Percentiles rank a stretch among this genome's conserved stretches.
Conservation (phyloP, 179 eudicot species). For the Silene noctiflora region DNA sequence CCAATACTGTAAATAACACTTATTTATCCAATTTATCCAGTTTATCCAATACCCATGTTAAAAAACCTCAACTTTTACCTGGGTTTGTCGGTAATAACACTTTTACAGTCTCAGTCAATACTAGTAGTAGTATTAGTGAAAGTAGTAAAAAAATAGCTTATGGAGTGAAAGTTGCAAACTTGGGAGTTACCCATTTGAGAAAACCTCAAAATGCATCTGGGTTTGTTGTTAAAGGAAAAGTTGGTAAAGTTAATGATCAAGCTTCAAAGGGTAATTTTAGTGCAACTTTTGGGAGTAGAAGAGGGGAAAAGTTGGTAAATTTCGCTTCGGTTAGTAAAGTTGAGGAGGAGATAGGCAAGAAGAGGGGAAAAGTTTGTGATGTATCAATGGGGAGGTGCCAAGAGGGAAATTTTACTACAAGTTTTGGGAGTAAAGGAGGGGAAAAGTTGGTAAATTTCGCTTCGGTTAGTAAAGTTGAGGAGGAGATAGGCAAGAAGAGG, state of each 20-base stretch:
- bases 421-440: conserved; percentile 9
- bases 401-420: conserved; percentile 18
- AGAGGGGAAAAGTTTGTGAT: conserved; percentile 45
- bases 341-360: conserved; percentile 26
- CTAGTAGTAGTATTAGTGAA: too few relatives aligned
- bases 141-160: conserved; percentile 6
- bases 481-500: conserved; percentile 24
- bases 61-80: conserved; percentile 27
- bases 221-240: conserved; percentile 20
- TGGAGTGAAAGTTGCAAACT: conserved; percentile 26
- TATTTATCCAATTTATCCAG: conserved; percentile 22
- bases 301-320: neutral
- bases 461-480: conserved; percentile 27
- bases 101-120: conserved; percentile 6
- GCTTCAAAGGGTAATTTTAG: conserved; percentile 16
- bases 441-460: conserved; percentile 8
- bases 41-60: conserved; percentile 34
- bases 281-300: conserved; percentile 11
- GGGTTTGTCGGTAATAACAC: conserved; percentile 21
- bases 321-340: conserved; percentile 22
- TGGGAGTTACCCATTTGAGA: conserved; percentile 29
- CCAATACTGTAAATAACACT: conserved; percentile 17
- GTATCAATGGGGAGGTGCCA: conserved; percentile 61
- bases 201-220: conserved; percentile 25
- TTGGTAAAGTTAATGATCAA: conserved; percentile 10